These are phyloP conservation scores for Viola odorata DNA, from an alignment of 345 rosid species.

Conservation along the genomic window DNA sequence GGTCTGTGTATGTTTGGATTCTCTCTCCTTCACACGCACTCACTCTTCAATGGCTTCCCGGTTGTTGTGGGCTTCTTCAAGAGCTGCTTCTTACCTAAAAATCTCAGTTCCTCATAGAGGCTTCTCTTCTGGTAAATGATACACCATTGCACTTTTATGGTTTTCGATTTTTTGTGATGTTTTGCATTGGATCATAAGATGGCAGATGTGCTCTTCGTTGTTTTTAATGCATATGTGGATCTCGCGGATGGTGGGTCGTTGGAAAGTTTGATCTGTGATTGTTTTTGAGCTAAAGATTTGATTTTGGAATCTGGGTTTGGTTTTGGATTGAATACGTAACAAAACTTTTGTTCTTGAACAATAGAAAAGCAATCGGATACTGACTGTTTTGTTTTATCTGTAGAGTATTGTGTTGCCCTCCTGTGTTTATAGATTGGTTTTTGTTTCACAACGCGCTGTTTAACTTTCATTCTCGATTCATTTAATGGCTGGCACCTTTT, in stretches of 20 bases:
- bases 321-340: background rate
- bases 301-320: constrained; percentile 18
- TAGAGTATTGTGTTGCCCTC: background rate
- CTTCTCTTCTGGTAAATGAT: constrained; percentile 56
- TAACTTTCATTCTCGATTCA: too few species aligned
- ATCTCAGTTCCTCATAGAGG: constrained; percentile 70
- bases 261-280: constrained; percentile 4
- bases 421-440: too few species aligned
- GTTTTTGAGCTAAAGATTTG: constrained; percentile 12
- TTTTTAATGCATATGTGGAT: constrained; percentile 14
- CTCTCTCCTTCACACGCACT: too few species aligned
- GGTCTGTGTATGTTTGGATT: too few species aligned
- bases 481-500: too few species aligned
- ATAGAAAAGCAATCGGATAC: too few species aligned
- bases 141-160: background rate
- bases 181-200: constrained; percentile 14
- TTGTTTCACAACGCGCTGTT: too few species aligned
- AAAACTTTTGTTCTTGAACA: background rate
- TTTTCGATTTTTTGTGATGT: background rate
- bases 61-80: constrained; percentile 84
- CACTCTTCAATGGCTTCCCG: constrained; percentile 52
- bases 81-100: constrained; percentile 83
- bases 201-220: background rate
- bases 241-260: constrained; percentile 9
- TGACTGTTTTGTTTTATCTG: background rate